Evolutionary conservation across 805 yeast species (phyloP).

Genomic region (Yamadazyma scolyti): DNA sequence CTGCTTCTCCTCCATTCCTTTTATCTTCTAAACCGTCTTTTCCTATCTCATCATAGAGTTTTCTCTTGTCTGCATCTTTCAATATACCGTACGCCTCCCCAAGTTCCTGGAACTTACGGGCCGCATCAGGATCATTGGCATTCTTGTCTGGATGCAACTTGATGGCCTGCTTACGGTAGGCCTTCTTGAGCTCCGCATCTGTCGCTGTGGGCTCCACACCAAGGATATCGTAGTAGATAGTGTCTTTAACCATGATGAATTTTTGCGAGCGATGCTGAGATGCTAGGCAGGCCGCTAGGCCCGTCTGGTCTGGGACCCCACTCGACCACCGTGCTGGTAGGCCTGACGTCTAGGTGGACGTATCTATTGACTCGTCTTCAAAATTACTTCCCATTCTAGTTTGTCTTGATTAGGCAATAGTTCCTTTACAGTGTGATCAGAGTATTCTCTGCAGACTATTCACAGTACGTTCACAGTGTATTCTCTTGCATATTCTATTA

Average conservation of each 20-base stretch:
- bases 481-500: too few species aligned
- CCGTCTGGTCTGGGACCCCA: too few species aligned
- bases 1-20: conserved; percentile 63
- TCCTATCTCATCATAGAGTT: conserved; percentile 80
- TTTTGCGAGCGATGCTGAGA: too few species aligned
- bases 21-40: conserved; percentile 53
- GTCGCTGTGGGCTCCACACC: conserved; percentile 69
- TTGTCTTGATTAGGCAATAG: too few species aligned
- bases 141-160: conserved; percentile 93
- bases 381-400: too few species aligned
- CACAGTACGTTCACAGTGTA: too few species aligned
- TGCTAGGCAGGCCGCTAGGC: too few species aligned
- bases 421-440: too few species aligned
- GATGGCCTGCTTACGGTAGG: conserved; percentile 88
- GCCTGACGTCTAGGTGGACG: too few species aligned
- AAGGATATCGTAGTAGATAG: conserved; percentile 79
- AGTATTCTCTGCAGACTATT: too few species aligned
- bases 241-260: conserved; percentile 91
- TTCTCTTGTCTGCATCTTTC: conserved; percentile 66
- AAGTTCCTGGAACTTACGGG: conserved; percentile 73
- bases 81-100: conserved; percentile 73
- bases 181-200: conserved; percentile 82
- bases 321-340: too few species aligned
- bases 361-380: too few species aligned
- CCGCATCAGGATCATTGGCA: conserved; percentile 90